phyloP scores from a whole-genome alignment of 163 green algal species.

The Coccomyxa subellipsoidea region DNA sequence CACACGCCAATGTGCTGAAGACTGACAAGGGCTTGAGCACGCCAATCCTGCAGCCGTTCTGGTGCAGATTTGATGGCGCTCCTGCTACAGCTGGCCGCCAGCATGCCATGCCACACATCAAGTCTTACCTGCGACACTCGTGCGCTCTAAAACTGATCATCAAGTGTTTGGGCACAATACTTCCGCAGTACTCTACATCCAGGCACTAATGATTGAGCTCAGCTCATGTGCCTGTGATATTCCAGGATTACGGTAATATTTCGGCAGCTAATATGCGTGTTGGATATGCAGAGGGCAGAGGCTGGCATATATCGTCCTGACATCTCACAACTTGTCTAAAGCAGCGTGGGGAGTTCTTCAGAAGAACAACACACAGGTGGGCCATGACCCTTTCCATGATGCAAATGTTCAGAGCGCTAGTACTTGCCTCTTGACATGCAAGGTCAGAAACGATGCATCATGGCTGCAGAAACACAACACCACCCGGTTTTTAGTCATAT shows the following conservation, averaged over 20 bases:
- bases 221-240: too few species aligned
- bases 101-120: conserved; percentile 82
- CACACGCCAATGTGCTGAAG: neutral
- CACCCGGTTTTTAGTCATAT: too few species aligned
- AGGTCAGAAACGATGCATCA: too few species aligned
- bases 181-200: too few species aligned
- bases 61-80: neutral
- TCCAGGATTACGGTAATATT: too few species aligned
- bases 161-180: too few species aligned
- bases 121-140: conserved; percentile 55
- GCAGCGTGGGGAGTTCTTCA: conserved; percentile 57
- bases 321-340: conserved; percentile 69
- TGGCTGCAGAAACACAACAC: too few species aligned
- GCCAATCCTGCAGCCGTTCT: neutral
- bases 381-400: too few species aligned
- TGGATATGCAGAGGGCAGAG: conserved; percentile 15
- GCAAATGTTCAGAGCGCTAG: too few species aligned
- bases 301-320: conserved; percentile 56
- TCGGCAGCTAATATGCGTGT: too few species aligned
- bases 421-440: too few species aligned
- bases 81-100: conserved; percentile 35
- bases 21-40: neutral
- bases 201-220: too few species aligned
- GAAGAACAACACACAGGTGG: neutral
- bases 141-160: conserved; percentile 3